These are phyloP conservation scores for Falciphora oryzae DNA, from an alignment of 2,329 filamentous ascomycete genomes.

Conservation along the genomic window DNA sequence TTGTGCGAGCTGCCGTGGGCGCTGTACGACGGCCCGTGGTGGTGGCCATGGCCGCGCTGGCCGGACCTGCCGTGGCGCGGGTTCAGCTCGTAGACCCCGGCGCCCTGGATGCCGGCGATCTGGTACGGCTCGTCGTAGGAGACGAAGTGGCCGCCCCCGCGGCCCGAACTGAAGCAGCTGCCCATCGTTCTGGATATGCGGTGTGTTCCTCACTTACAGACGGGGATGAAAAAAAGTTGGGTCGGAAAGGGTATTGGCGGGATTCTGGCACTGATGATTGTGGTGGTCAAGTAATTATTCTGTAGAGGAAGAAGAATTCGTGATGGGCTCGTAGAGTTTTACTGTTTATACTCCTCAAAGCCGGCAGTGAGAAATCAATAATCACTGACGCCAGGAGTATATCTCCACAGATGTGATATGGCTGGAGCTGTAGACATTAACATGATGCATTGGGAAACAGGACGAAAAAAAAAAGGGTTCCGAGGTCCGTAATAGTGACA, in stretches of 20 bases:
- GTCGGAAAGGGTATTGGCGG: not conserved
- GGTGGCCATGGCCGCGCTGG: not conserved
- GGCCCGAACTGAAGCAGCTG: conserved; percentile 4
- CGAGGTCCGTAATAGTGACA: too few relatives aligned
- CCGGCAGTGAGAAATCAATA: too few relatives aligned
- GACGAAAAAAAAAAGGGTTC: not conserved
- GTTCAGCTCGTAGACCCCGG: not conserved
- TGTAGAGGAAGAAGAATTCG: too few relatives aligned
- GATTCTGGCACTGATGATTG: not conserved
- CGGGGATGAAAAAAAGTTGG: not conserved
- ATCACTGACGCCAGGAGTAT: not conserved
- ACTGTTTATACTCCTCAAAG: not conserved
- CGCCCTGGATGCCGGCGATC: not conserved
- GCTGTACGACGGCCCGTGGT: not conserved
- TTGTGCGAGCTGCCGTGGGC: not conserved
- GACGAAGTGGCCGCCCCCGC: not conserved
- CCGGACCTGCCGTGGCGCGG: not conserved
- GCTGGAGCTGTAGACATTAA: not conserved
- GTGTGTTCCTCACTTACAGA: not conserved
- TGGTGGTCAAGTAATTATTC: too few relatives aligned
- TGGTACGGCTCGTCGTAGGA: not conserved
- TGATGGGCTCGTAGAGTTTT: not conserved
- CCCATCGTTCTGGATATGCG: not conserved
- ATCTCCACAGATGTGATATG: not conserved
- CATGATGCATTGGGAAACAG: not conserved